phyloP scores from a whole-genome alignment of 495 filamentous ascomycete genomes.

The Lindgomyces ingoldianus region DNA sequence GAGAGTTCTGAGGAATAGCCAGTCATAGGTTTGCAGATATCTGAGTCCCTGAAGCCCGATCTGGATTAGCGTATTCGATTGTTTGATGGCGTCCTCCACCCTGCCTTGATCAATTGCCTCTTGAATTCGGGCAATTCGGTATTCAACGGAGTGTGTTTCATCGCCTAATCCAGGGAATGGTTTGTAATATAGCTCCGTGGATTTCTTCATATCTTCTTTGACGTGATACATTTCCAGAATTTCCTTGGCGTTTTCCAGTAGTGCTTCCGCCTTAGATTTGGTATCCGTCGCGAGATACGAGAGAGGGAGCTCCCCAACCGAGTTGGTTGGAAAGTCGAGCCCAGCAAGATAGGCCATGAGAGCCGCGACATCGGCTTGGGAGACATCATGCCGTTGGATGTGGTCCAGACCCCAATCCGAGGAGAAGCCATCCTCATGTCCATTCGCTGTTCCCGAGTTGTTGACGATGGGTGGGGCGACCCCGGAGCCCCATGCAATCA shows the following conservation, averaged over 20 bases:
- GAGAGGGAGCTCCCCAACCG: conserved; percentile 89
- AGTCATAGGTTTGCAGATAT: conserved; percentile 95
- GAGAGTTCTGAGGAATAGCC: conserved; percentile 93
- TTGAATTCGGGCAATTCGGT: conserved; percentile 67
- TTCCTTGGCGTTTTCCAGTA: conserved; percentile 80
- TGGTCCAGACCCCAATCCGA: conserved; percentile 81
- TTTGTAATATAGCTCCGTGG: conserved; percentile 70
- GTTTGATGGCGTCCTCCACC: conserved; percentile 72
- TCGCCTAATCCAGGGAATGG: conserved; percentile 67
- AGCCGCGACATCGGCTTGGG: conserved; percentile 92
- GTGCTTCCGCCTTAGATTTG: conserved; percentile 79
- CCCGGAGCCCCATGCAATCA: conserved; percentile 93
- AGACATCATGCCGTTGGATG: conserved; percentile 83
- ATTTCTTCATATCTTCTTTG: conserved; percentile 84
- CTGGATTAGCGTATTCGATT: conserved; percentile 73
- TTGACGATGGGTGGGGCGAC: conserved; percentile 72
- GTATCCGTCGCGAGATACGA: conserved; percentile 71
- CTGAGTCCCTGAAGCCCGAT: conserved; percentile 79
- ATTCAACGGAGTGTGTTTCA: conserved; percentile 62
- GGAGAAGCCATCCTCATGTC: conserved; percentile 92
- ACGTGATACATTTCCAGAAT: conserved; percentile 96
- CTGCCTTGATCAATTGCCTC: conserved; percentile 64
- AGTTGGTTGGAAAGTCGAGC: conserved; percentile 90
- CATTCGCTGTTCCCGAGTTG: conserved; percentile 57
- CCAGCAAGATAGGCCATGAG: conserved; percentile 97